Evolutionary conservation across 2,329 filamentous ascomycete genomes (phyloP), one percentile per base, ranked within the genome.

Genomic region (Sporothrix euskadiensis): DNA sequence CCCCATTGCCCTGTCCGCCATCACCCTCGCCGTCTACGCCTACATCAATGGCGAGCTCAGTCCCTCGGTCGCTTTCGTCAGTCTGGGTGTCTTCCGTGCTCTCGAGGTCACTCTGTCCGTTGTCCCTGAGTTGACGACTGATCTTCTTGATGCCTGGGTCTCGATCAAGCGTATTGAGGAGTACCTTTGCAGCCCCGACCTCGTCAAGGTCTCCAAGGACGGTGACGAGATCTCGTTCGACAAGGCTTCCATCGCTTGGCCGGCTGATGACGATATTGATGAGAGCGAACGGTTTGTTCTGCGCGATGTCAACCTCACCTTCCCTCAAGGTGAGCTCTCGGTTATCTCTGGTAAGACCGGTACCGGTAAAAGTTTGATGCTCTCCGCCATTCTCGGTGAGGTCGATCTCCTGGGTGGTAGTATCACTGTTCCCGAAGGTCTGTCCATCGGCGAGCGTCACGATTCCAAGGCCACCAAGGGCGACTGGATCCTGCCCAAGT

Each of bases 331-430:
- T 22, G 89, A 92, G 77, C 82, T 96, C 9, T 94, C 89, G 26
- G 87, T 94, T 16, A 89, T 95, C 47, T 92, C 91, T 3, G 92
- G 92, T 0, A 91, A 91, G 79, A 95, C 92, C 0, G 92, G 93
- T 0, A 89, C 89, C 9, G 93, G 93, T 19, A 95, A 95, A 82
- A 93, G 90, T 80, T 82, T 95, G 54, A 83, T 96, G 75, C 84
- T 96, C 7, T 88, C 91, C 0, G 88, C 92, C 0, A 88, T 95
- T 35, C 86, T 95, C 4, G 92, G 92, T 1, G 93, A 95, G 80
- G 89, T 89, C 2, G 92, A 94, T 75, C 79, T 94, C 2, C 80
- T 94, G 0, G 81, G 83, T 0, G 92, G 92, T 1, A 84, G 82
- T 4, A 83, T 95, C 69, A 85, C 85, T 47, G 83, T 88, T 1